phyloP scores from a whole-genome alignment of 345 rosid species.

The Psidium guajava region DNA sequence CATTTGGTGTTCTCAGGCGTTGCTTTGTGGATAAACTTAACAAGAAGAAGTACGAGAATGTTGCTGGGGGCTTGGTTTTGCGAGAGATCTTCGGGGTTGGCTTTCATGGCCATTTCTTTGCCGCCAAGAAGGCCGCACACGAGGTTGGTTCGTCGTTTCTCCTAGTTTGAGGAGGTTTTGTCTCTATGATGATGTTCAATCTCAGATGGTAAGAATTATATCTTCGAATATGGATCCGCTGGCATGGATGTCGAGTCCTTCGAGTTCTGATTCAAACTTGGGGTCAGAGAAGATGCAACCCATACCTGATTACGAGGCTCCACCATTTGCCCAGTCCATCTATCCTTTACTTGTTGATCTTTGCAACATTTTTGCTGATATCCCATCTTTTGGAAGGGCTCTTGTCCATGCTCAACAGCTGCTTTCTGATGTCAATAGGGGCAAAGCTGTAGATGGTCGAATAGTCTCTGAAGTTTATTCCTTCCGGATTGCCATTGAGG shows the following conservation, averaged over 20 bases:
- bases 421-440: slow-evolving; percentile 56
- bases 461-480: slow-evolving; percentile 60
- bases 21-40: slow-evolving; percentile 56
- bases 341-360: slow-evolving; percentile 74
- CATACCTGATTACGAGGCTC: slow-evolving; percentile 26
- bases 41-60: slow-evolving; percentile 54
- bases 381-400: slow-evolving; percentile 65
- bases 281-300: slow-evolving; percentile 19
- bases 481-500: slow-evolving; percentile 79
- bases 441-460: slow-evolving; percentile 39
- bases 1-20: slow-evolving; percentile 49
- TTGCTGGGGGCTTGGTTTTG: slow-evolving; percentile 68
- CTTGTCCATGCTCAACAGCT: slow-evolving; percentile 52
- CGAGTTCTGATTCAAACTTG: slow-evolving; percentile 17
- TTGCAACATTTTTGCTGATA: slow-evolving; percentile 48
- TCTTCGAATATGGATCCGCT: slow-evolving; percentile 31
- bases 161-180: slow-evolving; percentile 32
- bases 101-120: slow-evolving; percentile 63
- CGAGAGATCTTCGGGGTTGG: slow-evolving; percentile 63
- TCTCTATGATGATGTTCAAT: slow-evolving; percentile 36
- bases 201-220: slow-evolving; percentile 41
- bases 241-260: slow-evolving; percentile 4
- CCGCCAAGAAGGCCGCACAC: slow-evolving; percentile 54
- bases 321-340: slow-evolving; percentile 67
- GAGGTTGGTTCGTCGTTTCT: slow-evolving; percentile 62